These are phyloP conservation scores for Dactylellina drechsleri DNA, from an alignment of 2,329 filamentous ascomycete genomes.

Conservation along the genomic window DNA sequence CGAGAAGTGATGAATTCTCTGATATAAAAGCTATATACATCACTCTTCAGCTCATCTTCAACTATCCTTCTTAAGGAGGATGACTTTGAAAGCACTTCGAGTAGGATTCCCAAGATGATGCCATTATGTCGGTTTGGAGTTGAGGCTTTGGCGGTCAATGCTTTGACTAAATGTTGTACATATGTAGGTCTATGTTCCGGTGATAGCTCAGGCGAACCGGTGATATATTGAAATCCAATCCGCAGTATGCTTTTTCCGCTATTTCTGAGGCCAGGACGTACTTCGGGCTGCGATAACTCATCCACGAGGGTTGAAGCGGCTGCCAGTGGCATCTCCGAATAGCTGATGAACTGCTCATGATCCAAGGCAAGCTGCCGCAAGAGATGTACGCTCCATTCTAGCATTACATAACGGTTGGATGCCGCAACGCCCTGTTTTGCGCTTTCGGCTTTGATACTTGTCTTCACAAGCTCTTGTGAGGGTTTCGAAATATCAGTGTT, in stretches of 20 bases:
- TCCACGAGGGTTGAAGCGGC: slow-evolving; percentile 80
- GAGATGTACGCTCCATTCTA: slow-evolving; percentile 83
- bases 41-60: slow-evolving; percentile 70
- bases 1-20: slow-evolving; percentile 87
- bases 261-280: slow-evolving; percentile 42
- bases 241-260: slow-evolving; percentile 28
- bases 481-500: slow-evolving; percentile 68
- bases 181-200: slow-evolving; percentile 66
- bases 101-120: slow-evolving; percentile 82
- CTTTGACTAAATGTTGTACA: slow-evolving; percentile 71
- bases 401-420: slow-evolving; percentile 83
- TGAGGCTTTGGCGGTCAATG: slow-evolving; percentile 74
- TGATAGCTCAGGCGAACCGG: slow-evolving; percentile 31
- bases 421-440: slow-evolving; percentile 80
- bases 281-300: slow-evolving; percentile 51
- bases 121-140: slow-evolving; percentile 76
- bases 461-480: slow-evolving; percentile 72
- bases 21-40: slow-evolving; percentile 83
- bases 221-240: slow-evolving; percentile 37
- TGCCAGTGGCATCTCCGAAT: slow-evolving; percentile 70
- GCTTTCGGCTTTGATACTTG: slow-evolving; percentile 75
- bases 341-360: slow-evolving; percentile 72
- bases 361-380: slow-evolving; percentile 74
- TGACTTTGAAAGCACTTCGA: slow-evolving; percentile 83
- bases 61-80: slow-evolving; percentile 71